Percentiles rank a stretch among this genome's conserved stretches.
These are phyloP conservation scores for Violaceomyces palustris DNA, from an alignment of 1,284 basidiomycete genomes.

Conservation along the genomic window DNA sequence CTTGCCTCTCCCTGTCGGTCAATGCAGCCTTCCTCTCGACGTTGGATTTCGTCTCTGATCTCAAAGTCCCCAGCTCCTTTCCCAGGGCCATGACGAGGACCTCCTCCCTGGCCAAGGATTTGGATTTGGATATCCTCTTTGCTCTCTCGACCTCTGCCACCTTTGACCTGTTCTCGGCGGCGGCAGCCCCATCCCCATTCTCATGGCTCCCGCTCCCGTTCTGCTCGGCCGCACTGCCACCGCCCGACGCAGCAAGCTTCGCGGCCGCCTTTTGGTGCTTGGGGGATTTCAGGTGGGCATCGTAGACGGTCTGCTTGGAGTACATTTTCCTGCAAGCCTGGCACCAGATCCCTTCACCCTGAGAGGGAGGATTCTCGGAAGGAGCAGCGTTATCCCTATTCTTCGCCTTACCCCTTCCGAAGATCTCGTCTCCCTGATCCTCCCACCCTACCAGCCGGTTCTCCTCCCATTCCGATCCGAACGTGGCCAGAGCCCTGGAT, in stretches of 20 bases:
- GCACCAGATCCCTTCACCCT: slow-evolving; percentile 79
- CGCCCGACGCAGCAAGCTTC: slow-evolving; percentile 61
- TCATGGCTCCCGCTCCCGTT: not conserved
- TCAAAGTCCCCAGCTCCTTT: slow-evolving; percentile 14
- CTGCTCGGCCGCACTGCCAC: slow-evolving; percentile 47
- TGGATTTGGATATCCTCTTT: too few species aligned
- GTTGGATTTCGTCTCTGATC: slow-evolving; percentile 71
- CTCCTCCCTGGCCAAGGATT: slow-evolving; percentile 41
- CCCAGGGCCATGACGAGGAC: slow-evolving; percentile 25
- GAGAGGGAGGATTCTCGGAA: too few species aligned
- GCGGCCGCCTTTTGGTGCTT: slow-evolving; percentile 86
- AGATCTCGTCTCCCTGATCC: slow-evolving; percentile 52
- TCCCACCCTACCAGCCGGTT: slow-evolving; percentile 75
- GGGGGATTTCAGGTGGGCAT: slow-evolving; percentile 88
- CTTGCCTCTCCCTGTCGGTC: slow-evolving; percentile 90
- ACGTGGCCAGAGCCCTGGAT: slow-evolving; percentile 64
- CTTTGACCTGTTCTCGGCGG: not conserved
- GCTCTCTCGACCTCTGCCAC: slow-evolving; percentile 5
- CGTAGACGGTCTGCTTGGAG: slow-evolving; percentile 95
- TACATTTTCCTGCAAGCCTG: slow-evolving; percentile 87
- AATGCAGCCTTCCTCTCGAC: slow-evolving; percentile 93
- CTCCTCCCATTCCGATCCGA: slow-evolving; percentile 74
- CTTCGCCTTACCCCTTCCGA: slow-evolving; percentile 34
- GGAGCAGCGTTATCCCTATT: slow-evolving; percentile 44
- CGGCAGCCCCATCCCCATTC: not conserved